Conservation (phyloP, 495 filamentous ascomycete genomes). For the Recurvomyces mirabilis region DNA sequence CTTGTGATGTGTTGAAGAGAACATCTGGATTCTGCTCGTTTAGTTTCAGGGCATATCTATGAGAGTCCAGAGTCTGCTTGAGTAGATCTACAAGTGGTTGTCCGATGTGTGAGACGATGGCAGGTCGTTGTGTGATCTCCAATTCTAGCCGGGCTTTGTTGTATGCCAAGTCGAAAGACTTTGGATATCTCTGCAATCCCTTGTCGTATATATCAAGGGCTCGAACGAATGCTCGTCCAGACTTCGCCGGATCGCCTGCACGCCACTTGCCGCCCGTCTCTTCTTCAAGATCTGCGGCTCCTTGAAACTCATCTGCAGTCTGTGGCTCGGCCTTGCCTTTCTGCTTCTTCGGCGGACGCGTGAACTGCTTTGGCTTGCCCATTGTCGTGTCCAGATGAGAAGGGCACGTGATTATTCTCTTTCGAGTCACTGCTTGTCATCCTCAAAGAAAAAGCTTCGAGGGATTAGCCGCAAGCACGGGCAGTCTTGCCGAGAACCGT, state of each 20-base stretch:
- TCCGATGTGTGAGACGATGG: conserved; percentile 44
- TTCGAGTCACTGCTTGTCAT: too few relatives aligned
- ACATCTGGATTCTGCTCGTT: conserved; percentile 52
- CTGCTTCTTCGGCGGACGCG: conserved; percentile 11
- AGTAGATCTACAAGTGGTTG: conserved; percentile 41
- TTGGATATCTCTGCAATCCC: conserved; percentile 46
- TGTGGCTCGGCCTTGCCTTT: conserved; percentile 8
- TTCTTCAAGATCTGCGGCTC: conserved; percentile 54
- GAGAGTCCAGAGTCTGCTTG: conserved; percentile 46
- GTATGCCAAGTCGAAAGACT: conserved; percentile 59
- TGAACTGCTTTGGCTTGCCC: conserved; percentile 17
- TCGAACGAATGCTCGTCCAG: conserved; percentile 53
- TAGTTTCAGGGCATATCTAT: conserved; percentile 46
- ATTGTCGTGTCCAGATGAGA: conserved; percentile 4
- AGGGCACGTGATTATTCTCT: not conserved
- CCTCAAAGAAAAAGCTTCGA: too few relatives aligned
- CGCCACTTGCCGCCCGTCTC: conserved; percentile 65
- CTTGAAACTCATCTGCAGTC: conserved; percentile 19
- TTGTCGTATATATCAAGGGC: conserved; percentile 55
- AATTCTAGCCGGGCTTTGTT: conserved; percentile 60
- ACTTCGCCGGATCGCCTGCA: conserved; percentile 57
- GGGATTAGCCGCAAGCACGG: too few relatives aligned
- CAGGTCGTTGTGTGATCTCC: conserved; percentile 51
- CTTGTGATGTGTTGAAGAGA: conserved; percentile 59
- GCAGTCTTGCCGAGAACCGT: too few relatives aligned